Percentiles rank a stretch among this genome's conserved stretches.
Conservation (phyloP, 192 early-diverging fungal genomes). For the Podila verticillata region DNA sequence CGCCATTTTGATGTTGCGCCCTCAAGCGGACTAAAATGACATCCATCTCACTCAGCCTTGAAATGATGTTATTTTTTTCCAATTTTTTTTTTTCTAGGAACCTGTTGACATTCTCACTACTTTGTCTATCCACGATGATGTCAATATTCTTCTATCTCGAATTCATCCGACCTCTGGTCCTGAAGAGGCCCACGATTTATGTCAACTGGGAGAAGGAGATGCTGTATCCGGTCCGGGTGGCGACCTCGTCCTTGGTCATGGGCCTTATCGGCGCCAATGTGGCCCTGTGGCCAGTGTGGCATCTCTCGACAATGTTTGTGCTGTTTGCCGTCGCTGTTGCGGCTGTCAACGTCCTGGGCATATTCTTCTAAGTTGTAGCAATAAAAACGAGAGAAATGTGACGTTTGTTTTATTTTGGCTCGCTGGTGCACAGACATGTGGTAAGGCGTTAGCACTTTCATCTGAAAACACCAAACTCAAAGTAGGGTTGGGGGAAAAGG, state of each 20-base stretch:
- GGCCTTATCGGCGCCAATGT: constrained; percentile 23
- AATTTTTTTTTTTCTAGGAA: constrained; percentile 1
- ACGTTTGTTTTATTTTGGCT: too few relatives aligned
- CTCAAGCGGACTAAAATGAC: too few relatives aligned
- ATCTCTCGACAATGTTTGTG: constrained; percentile 32
- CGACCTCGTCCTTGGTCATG: constrained; percentile 17
- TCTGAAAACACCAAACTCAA: too few relatives aligned
- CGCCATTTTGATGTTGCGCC: too few relatives aligned
- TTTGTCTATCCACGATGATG: constrained; percentile 32
- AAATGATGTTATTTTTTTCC: too few relatives aligned
- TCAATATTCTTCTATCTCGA: constrained; percentile 49
- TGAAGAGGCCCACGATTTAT: constrained; percentile 30
- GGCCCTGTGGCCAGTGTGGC: constrained; percentile 46
- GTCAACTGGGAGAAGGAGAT: constrained; percentile 46
- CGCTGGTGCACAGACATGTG: too few relatives aligned
- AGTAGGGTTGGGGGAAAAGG: too few relatives aligned
- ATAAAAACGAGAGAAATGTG: too few relatives aligned
- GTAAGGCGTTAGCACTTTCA: too few relatives aligned
- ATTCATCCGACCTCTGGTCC: constrained; percentile 29
- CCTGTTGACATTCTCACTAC: constrained; percentile 38
- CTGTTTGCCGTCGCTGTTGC: constrained; percentile 25
- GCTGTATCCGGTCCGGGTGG: constrained; percentile 30
- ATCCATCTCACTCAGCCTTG: not conserved
- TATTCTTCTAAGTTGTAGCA: constrained; percentile 17
- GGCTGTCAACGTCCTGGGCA: constrained; percentile 23